A percentile compares a stretch with the other conserved stretches of the same genome.
phyloP scores from a whole-genome alignment of 371 early-diverging fungal species.

The Mortierella sp. region DNA sequence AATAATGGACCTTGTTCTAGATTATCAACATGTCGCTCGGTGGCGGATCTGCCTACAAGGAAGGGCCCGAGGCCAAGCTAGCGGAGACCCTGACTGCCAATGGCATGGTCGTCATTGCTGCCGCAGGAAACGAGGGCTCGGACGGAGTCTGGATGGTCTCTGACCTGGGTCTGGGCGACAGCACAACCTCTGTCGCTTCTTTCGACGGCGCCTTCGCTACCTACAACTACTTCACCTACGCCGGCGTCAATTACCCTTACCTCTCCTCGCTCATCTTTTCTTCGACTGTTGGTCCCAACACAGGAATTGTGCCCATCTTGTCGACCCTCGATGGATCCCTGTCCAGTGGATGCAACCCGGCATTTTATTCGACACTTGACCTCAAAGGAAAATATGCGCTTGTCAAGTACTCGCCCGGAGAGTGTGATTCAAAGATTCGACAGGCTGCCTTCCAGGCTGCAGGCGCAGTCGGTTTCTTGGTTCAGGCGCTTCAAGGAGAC shows the following conservation, averaged over 20 bases:
- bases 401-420: constrained; percentile 4
- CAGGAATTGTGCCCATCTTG: constrained; percentile 25
- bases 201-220: constrained; percentile 69
- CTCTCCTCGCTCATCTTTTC: not conserved
- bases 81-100: constrained; percentile 59
- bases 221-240: constrained; percentile 41
- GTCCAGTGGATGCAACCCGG: constrained; percentile 6
- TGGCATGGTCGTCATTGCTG: constrained; percentile 65
- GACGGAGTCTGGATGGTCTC: constrained; percentile 74
- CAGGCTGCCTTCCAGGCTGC: constrained; percentile 4
- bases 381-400: constrained; percentile 1
- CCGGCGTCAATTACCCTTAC: constrained; percentile 23
- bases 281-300: not conserved
- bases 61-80: constrained; percentile 60
- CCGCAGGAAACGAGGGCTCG: constrained; percentile 78
- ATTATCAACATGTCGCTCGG: constrained; percentile 79
- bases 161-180: constrained; percentile 71
- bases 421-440: constrained; percentile 2
- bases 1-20: constrained; percentile 12
- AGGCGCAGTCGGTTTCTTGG: constrained; percentile 4
- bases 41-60: constrained; percentile 60
- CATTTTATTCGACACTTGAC: not conserved
- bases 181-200: constrained; percentile 78
- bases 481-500: not conserved
- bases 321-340: constrained; percentile 5